Evolutionary conservation across 768 basidiomycete genomes (phyloP).

Genomic region (Chalciporus piperatus): DNA sequence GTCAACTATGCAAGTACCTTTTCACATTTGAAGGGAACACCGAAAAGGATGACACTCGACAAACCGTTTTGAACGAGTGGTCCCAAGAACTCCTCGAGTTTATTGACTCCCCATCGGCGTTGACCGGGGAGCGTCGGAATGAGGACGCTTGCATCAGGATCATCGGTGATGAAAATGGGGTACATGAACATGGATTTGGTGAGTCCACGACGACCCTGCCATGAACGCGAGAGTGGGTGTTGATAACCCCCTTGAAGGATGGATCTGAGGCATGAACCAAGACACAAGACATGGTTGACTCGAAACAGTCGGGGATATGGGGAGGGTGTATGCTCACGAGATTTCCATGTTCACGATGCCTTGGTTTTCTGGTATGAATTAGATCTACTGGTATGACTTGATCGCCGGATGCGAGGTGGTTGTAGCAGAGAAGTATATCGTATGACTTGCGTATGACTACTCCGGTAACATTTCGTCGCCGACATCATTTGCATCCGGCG

Average conservation of each 20-base stretch:
- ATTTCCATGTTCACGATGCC: constrained; percentile 36
- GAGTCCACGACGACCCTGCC: constrained; percentile 78
- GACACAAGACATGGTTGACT: neutral
- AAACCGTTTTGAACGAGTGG: constrained; percentile 91
- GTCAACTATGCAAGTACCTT: constrained; percentile 51
- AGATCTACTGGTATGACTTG: neutral
- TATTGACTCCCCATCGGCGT: constrained; percentile 93
- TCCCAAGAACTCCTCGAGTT: constrained; percentile 79
- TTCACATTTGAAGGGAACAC: constrained; percentile 75
- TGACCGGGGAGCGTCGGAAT: constrained; percentile 84
- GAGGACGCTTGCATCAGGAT: constrained; percentile 76
- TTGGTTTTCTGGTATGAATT: no score
- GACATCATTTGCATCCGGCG: no score
- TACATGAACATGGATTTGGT: constrained; percentile 98
- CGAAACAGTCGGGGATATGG: neutral
- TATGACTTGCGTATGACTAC: no score
- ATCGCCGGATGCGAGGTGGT: no score
- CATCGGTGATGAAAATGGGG: constrained; percentile 97
- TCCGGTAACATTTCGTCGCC: no score
- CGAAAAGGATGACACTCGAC: constrained; percentile 90
- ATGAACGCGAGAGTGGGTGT: constrained; percentile 84
- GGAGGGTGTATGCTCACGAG: constrained; percentile 35
- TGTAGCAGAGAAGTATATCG: no score
- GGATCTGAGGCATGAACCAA: constrained; percentile 46
- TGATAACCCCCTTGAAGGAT: constrained; percentile 92